A percentile compares a stretch with the other conserved stretches of the same genome.
Conservation (phyloP, 2,329 filamentous ascomycete species). For the Aspergillus aculeatus region DNA sequence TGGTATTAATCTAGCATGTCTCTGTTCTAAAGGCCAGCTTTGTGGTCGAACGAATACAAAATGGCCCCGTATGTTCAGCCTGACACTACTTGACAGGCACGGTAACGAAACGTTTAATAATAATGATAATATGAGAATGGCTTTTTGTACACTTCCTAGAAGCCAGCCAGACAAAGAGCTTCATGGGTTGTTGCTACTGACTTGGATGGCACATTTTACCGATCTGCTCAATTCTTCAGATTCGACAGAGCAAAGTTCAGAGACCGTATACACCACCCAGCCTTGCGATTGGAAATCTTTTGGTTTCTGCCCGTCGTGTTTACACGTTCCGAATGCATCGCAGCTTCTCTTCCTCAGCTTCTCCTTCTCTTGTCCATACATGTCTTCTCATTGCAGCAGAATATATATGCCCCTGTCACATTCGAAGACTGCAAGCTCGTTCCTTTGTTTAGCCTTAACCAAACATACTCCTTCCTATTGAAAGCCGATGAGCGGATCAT, state of each 20-base stretch:
- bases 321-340: background rate
- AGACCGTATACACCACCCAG: background rate
- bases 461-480: no score
- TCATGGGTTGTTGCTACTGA: background rate
- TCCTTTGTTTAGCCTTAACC: conserved; percentile 1
- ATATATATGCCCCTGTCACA: background rate
- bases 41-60: conserved; percentile 30
- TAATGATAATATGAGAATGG: conserved; percentile 33
- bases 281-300: background rate
- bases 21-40: background rate
- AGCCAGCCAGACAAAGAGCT: background rate
- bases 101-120: conserved; percentile 26
- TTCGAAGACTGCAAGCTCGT: background rate
- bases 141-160: background rate
- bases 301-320: background rate
- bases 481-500: background rate
- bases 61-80: conserved; percentile 6
- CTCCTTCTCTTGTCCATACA: background rate
- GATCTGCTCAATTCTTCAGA: background rate
- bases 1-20: background rate
- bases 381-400: background rate
- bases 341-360: background rate
- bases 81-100: conserved; percentile 2
- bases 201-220: background rate
- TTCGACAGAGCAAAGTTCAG: background rate